Evolutionary conservation across 805 yeast genomes (phyloP).

Genomic region (Candida berthetii): DNA sequence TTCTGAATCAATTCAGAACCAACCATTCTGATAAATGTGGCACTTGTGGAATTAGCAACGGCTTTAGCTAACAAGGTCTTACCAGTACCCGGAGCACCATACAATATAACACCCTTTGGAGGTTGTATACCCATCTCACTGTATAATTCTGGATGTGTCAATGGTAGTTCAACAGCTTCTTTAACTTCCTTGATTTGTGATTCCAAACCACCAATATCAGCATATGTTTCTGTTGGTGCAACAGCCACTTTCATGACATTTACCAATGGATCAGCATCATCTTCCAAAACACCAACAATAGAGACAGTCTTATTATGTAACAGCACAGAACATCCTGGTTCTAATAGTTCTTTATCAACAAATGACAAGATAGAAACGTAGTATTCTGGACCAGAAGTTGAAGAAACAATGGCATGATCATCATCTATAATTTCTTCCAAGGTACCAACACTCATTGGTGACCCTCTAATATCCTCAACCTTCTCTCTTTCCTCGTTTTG

Average conservation of each 20-base stretch:
- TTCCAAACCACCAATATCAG: slow-evolving; percentile 97
- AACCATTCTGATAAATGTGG: slow-evolving; percentile 91
- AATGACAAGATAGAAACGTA: slow-evolving; percentile 93
- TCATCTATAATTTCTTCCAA: slow-evolving; percentile 96
- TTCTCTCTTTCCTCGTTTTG: slow-evolving; percentile 95
- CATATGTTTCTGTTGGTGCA: slow-evolving; percentile 94
- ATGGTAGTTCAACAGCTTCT: slow-evolving; percentile 93
- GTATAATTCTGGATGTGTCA: slow-evolving; percentile 93
- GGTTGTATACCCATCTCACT: slow-evolving; percentile 99
- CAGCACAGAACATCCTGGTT: slow-evolving; percentile 95
- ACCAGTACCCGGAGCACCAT: slow-evolving; percentile 98
- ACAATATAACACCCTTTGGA: slow-evolving; percentile 94
- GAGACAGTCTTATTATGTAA: slow-evolving; percentile 94
- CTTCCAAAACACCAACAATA: slow-evolving; percentile 96
- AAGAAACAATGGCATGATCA: slow-evolving; percentile 97
- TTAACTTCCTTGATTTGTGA: slow-evolving; percentile 95
- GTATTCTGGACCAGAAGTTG: slow-evolving; percentile 95
- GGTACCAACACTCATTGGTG: slow-evolving; percentile 95
- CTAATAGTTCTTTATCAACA: slow-evolving; percentile 92
- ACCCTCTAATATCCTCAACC: slow-evolving; percentile 92
- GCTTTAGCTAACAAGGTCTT: slow-evolving; percentile 95
- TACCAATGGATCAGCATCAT: slow-evolving; percentile 97
- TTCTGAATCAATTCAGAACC: slow-evolving; percentile 97
- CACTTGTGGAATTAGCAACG: slow-evolving; percentile 96
- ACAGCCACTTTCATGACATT: slow-evolving; percentile 97